A percentile compares a stretch with the other conserved stretches of the same genome.
These are phyloP conservation scores for Solanum hybrid DNA, from an alignment of 305 asterid genomes.

Conservation along the genomic window DNA sequence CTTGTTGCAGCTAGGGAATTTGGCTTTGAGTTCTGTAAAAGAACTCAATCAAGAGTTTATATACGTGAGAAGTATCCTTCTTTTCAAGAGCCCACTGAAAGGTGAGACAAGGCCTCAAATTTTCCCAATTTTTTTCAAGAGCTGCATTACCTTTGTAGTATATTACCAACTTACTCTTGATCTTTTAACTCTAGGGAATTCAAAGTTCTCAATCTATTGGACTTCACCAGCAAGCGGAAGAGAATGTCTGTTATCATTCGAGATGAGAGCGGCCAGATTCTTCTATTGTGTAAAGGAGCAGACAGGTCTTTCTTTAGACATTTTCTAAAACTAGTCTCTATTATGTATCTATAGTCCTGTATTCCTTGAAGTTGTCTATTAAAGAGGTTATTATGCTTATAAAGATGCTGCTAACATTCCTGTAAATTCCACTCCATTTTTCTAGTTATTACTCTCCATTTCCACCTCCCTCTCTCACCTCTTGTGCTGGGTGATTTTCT, in stretches of 20 bases:
- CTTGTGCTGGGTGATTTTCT: neutral
- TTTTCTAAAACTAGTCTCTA: neutral
- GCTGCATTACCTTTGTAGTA: neutral
- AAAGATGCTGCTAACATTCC: neutral
- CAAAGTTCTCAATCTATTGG: conserved; percentile 71
- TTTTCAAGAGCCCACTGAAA: conserved; percentile 51
- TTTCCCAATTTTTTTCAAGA: neutral
- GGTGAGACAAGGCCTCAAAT: conserved; percentile 32
- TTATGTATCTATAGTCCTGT: neutral
- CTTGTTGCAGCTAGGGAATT: conserved; percentile 90
- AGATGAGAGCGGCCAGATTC: conserved; percentile 67
- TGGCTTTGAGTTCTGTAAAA: conserved; percentile 77
- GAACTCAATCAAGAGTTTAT: conserved; percentile 70
- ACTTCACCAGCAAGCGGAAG: conserved; percentile 91
- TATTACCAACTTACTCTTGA: neutral
- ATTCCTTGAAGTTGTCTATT: neutral
- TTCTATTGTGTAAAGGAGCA: conserved; percentile 96
- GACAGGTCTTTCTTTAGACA: conserved; percentile 48
- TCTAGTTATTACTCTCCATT: neutral
- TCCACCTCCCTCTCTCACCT: neutral
- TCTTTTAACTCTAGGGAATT: conserved; percentile 50
- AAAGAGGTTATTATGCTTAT: neutral
- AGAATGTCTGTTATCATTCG: conserved; percentile 85
- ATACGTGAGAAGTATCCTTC: conserved; percentile 63
- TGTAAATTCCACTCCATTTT: neutral